Evolutionary conservation across 2,329 filamentous ascomycete species (phyloP).

Genomic region (Pestalotiopsis sp.): DNA sequence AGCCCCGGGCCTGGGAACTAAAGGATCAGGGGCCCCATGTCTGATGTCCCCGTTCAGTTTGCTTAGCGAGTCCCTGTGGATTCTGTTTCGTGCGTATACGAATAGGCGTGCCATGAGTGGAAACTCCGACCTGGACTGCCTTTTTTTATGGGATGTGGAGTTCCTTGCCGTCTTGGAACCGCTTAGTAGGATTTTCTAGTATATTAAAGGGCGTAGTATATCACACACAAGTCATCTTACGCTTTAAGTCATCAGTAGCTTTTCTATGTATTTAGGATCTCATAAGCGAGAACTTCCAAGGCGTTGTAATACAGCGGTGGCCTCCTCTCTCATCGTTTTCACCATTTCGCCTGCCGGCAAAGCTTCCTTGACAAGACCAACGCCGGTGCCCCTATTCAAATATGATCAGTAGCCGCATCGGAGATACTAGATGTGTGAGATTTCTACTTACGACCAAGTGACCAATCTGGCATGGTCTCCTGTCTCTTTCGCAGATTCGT

Average conservation of each 20-base stretch:
- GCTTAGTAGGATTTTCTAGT: no score
- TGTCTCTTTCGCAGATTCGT: conserved; percentile 1
- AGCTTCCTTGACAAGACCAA: conserved; percentile 26
- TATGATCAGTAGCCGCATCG: background rate
- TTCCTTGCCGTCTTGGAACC: no score
- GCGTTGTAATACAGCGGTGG: background rate
- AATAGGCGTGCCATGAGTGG: no score
- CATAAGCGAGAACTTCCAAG: background rate
- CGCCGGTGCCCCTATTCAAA: conserved; percentile 25
- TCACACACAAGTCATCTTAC: background rate
- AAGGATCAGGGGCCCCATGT: no score
- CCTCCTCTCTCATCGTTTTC: conserved; percentile 20
- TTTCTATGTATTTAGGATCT: background rate
- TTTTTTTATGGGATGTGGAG: no score
- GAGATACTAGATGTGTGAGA: background rate
- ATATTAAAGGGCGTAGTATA: background rate
- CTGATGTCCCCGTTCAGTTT: no score
- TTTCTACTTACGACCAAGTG: conserved; percentile 32
- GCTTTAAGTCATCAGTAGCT: background rate
- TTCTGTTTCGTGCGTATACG: no score
- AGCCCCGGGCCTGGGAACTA: no score
- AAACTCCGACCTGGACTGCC: no score
- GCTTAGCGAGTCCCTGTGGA: no score
- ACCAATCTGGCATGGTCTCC: conserved; percentile 23
- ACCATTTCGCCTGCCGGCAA: conserved; percentile 29